Conservation (phyloP, 495 filamentous ascomycete genomes). For the Mytilinidion resinicola region DNA sequence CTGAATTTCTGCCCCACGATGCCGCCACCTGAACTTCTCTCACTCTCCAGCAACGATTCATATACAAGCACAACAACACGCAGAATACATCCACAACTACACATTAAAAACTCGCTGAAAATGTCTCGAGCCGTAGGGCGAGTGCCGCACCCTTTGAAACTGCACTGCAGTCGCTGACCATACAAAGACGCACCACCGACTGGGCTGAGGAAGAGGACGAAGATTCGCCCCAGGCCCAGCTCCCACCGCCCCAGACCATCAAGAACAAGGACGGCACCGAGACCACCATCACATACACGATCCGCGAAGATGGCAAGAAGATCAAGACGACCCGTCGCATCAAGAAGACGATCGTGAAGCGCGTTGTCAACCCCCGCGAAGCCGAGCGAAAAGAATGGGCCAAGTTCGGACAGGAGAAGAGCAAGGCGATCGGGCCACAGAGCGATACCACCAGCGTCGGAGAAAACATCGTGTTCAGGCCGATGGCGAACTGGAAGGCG, state of each 20-base stretch:
- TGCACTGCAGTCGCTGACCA: too few relatives aligned
- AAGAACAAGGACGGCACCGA: constrained; percentile 97
- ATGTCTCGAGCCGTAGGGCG: too few relatives aligned
- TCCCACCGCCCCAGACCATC: constrained; percentile 79
- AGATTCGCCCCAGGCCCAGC: constrained; percentile 62
- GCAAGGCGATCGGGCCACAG: constrained; percentile 58
- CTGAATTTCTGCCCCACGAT: too few relatives aligned
- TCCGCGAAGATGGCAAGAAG: constrained; percentile 90
- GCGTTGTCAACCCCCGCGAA: constrained; percentile 92
- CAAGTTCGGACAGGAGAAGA: constrained; percentile 86
- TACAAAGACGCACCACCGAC: constrained; percentile 45
- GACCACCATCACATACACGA: constrained; percentile 82
- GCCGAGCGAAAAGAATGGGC: constrained; percentile 85
- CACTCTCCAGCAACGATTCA: too few relatives aligned
- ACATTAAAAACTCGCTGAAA: too few relatives aligned
- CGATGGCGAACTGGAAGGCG: constrained; percentile 82
- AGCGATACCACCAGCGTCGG: constrained; percentile 86
- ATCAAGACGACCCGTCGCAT: constrained; percentile 94
- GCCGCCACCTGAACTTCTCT: too few relatives aligned
- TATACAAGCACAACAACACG: too few relatives aligned
- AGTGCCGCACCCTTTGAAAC: too few relatives aligned
- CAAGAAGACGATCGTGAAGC: constrained; percentile 77
- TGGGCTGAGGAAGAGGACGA: constrained; percentile 98
- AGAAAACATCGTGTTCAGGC: constrained; percentile 95
- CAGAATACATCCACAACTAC: too few relatives aligned